Evolutionary conservation across 805 yeast species (phyloP).

Genomic region (Saccharomycopsis selenospora): DNA sequence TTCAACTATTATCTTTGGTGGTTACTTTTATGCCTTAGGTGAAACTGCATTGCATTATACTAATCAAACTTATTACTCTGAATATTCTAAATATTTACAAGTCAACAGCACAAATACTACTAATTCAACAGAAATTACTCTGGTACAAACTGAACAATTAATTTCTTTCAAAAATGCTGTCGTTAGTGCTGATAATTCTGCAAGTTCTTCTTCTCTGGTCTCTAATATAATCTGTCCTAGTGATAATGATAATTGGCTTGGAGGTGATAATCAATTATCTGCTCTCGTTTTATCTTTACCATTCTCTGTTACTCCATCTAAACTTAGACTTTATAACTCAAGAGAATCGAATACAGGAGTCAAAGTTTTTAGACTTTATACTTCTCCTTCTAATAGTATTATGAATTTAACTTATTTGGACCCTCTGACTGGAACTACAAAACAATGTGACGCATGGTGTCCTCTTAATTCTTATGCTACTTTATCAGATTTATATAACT

Average conservation of each 20-base stretch:
- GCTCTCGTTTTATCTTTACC: constrained; percentile 61
- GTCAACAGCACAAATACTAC: constrained; percentile 26
- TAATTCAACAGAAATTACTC: constrained; percentile 34
- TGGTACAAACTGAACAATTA: constrained; percentile 51
- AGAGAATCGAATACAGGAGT: constrained; percentile 40
- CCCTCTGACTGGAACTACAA: constrained; percentile 51
- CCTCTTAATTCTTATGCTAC: constrained; percentile 47
- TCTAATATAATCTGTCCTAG: constrained; percentile 51
- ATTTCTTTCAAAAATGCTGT: constrained; percentile 52
- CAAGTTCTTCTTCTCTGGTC: constrained; percentile 27
- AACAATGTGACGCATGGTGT: constrained; percentile 83
- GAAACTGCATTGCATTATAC: constrained; percentile 33
- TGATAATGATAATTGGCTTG: constrained; percentile 45
- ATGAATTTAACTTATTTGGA: constrained; percentile 87
- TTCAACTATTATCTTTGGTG: constrained; percentile 68
- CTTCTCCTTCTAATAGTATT: constrained; percentile 77
- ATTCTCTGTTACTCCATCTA: constrained; percentile 53
- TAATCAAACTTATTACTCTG: constrained; percentile 23
- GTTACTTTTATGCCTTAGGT: constrained; percentile 60
- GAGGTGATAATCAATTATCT: constrained; percentile 43
- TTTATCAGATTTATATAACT: constrained; percentile 28
- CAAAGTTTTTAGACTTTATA: constrained; percentile 60
- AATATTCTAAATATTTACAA: constrained; percentile 5
- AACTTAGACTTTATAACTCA: constrained; percentile 65
- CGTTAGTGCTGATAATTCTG: constrained; percentile 42